Evolutionary conservation across 495 filamentous ascomycete genomes (phyloP).

Genomic region (Penicillium robsamsonii): DNA sequence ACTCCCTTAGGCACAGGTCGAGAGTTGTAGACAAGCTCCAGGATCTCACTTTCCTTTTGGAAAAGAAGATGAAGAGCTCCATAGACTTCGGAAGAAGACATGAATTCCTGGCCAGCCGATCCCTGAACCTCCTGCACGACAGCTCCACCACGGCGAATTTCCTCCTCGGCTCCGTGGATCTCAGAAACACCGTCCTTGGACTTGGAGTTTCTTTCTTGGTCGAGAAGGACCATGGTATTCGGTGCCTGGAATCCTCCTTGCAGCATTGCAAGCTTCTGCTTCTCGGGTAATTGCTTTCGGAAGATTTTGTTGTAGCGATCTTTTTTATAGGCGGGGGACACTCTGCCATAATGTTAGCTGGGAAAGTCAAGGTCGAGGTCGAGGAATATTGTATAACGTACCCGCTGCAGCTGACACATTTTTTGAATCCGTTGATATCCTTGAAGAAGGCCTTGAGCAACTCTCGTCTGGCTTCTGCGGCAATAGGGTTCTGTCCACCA

Average conservation of each 20-base stretch:
- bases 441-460: slow-evolving; percentile 79
- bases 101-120: slow-evolving; percentile 56
- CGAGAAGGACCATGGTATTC: slow-evolving; percentile 57
- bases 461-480: slow-evolving; percentile 67
- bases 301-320: slow-evolving; percentile 92
- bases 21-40: slow-evolving; percentile 78
- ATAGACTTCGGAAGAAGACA: slow-evolving; percentile 73
- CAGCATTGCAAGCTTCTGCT: slow-evolving; percentile 70
- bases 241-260: slow-evolving; percentile 63
- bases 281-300: slow-evolving; percentile 68
- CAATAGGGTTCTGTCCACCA: slow-evolving; percentile 74
- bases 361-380: slow-evolving; percentile 3
- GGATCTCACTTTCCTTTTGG: slow-evolving; percentile 77
- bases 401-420: slow-evolving; percentile 73
- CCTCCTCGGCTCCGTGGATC: slow-evolving; percentile 62
- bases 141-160: slow-evolving; percentile 55
- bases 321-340: slow-evolving; percentile 77
- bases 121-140: slow-evolving; percentile 33
- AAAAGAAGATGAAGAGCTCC: slow-evolving; percentile 76
- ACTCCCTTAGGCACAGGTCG: slow-evolving; percentile 52
- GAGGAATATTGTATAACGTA: slow-evolving; percentile 30
- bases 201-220: slow-evolving; percentile 38
- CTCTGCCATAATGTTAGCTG: slow-evolving; percentile 37
- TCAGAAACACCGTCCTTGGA: slow-evolving; percentile 38
- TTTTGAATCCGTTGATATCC: slow-evolving; percentile 59